A percentile compares a stretch with the other conserved stretches of the same genome.
phyloP scores from a whole-genome alignment of 495 filamentous ascomycete genomes.

The Hypoxylon rickii region DNA sequence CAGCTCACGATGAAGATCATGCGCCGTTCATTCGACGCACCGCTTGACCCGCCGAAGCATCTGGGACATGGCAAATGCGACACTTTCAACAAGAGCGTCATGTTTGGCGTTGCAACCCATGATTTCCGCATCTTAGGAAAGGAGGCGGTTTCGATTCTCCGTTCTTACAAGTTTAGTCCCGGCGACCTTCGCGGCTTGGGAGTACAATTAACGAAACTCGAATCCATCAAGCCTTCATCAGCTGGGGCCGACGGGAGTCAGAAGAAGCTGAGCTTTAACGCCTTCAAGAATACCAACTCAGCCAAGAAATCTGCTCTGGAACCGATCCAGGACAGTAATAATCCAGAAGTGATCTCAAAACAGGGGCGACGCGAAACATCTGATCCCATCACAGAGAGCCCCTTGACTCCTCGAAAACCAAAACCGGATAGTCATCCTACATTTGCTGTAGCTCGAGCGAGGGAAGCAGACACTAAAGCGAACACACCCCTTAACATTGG shows the following conservation, averaged over 20 bases:
- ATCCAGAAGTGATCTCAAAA: slow-evolving; percentile 41
- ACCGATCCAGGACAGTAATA: slow-evolving; percentile 30
- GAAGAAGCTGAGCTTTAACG: slow-evolving; percentile 53
- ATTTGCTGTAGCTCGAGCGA: slow-evolving; percentile 57
- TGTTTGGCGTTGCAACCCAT: slow-evolving; percentile 83
- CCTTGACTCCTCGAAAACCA: slow-evolving; percentile 69
- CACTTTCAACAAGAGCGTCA: slow-evolving; percentile 81
- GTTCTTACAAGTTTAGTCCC: slow-evolving; percentile 80
- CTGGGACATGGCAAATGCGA: slow-evolving; percentile 96
- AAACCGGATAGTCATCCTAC: slow-evolving; percentile 52
- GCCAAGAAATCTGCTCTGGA: slow-evolving; percentile 38
- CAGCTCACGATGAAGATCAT: slow-evolving; percentile 94
- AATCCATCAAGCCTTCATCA: slow-evolving; percentile 65
- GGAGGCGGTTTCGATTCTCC: slow-evolving; percentile 81
- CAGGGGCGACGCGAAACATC: slow-evolving; percentile 48
- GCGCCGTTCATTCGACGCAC: slow-evolving; percentile 81
- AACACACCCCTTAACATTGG: slow-evolving; percentile 72
- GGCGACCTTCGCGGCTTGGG: slow-evolving; percentile 90
- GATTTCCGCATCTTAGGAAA: slow-evolving; percentile 68
- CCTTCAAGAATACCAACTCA: slow-evolving; percentile 22
- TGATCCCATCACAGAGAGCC: slow-evolving; percentile 50
- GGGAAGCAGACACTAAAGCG: slow-evolving; percentile 60
- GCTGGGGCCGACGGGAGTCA: slow-evolving; percentile 63
- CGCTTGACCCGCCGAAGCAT: slow-evolving; percentile 90
- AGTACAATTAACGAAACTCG: slow-evolving; percentile 88